phyloP scores from a whole-genome alignment of 352 stramenopile genomes.

The Pythium periplocum region DNA sequence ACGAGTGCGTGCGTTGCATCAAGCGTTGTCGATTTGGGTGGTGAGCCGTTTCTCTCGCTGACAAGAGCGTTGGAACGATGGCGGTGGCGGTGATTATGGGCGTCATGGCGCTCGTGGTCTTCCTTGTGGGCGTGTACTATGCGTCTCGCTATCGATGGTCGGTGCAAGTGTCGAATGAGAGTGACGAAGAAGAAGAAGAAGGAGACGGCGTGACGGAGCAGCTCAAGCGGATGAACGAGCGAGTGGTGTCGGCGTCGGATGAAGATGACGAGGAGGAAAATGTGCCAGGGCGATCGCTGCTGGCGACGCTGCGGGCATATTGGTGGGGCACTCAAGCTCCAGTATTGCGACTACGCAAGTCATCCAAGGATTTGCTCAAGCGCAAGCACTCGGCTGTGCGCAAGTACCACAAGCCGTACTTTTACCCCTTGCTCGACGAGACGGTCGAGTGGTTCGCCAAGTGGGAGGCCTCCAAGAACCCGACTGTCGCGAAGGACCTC shows the following conservation, averaged over 20 bases:
- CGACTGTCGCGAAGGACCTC: not conserved
- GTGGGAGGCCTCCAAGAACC: slow-evolving; percentile 28
- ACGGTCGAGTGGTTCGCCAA: slow-evolving; percentile 36
- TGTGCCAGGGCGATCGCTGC: no score
- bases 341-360: no score
- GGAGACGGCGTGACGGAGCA: slow-evolving; percentile 1
- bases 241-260: not conserved
- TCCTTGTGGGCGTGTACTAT: slow-evolving; percentile 1
- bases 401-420: slow-evolving; percentile 50
- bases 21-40: no score
- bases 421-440: slow-evolving; percentile 58
- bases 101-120: slow-evolving; percentile 3
- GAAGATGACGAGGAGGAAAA: not conserved
- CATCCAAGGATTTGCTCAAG: not conserved
- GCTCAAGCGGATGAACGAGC: not conserved
- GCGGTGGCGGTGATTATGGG: slow-evolving; percentile 5
- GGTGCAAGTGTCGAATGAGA: not conserved
- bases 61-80: slow-evolving; percentile 3
- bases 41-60: no score
- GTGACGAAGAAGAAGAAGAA: slow-evolving; percentile 17
- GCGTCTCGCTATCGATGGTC: not conserved
- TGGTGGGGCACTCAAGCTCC: no score
- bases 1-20: no score
- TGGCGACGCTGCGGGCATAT: no score
- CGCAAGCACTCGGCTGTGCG: not conserved